Evolutionary conservation across 2,329 filamentous ascomycete genomes (phyloP).

Genomic region (Cephalotrichum gorgonifer): DNA sequence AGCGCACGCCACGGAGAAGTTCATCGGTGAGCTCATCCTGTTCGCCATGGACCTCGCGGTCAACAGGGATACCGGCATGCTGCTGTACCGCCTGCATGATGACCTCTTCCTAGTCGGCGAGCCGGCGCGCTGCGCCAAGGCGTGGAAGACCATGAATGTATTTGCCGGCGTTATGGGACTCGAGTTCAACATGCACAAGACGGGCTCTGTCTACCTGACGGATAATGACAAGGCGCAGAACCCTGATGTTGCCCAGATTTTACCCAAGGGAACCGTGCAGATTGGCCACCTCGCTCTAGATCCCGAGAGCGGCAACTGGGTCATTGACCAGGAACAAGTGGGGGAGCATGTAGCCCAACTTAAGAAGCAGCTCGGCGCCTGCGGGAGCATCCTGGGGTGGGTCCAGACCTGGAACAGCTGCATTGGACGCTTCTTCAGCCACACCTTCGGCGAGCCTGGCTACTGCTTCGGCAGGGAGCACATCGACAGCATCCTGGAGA

Average conservation of each 20-base stretch:
- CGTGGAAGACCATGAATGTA: slow-evolving; percentile 45
- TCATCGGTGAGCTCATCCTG: slow-evolving; percentile 48
- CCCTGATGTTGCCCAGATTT: slow-evolving; percentile 12
- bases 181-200: slow-evolving; percentile 40
- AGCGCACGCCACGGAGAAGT: slow-evolving; percentile 46
- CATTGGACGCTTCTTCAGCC: slow-evolving; percentile 37
- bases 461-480: slow-evolving; percentile 41
- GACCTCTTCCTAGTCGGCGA: slow-evolving; percentile 55
- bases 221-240: slow-evolving; percentile 8
- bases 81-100: slow-evolving; percentile 51
- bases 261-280: slow-evolving; percentile 37
- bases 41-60: slow-evolving; percentile 57
- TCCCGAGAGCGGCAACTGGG: slow-evolving; percentile 37
- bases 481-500: slow-evolving; percentile 39
- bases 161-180: slow-evolving; percentile 48
- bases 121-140: slow-evolving; percentile 38
- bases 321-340: slow-evolving; percentile 49
- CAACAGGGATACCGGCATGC: slow-evolving; percentile 42
- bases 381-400: slow-evolving; percentile 35
- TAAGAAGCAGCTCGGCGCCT: slow-evolving; percentile 44
- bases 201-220: slow-evolving; percentile 33
- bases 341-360: slow-evolving; percentile 50
- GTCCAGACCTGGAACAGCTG: slow-evolving; percentile 42
- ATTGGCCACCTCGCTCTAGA: slow-evolving; percentile 49
- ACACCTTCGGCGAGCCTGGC: slow-evolving; percentile 40